Percentiles rank a stretch among this genome's conserved stretches.
Evolutionary conservation across 768 basidiomycete genomes (phyloP).

Genomic region (Holtermanniella nyarrowii): DNA sequence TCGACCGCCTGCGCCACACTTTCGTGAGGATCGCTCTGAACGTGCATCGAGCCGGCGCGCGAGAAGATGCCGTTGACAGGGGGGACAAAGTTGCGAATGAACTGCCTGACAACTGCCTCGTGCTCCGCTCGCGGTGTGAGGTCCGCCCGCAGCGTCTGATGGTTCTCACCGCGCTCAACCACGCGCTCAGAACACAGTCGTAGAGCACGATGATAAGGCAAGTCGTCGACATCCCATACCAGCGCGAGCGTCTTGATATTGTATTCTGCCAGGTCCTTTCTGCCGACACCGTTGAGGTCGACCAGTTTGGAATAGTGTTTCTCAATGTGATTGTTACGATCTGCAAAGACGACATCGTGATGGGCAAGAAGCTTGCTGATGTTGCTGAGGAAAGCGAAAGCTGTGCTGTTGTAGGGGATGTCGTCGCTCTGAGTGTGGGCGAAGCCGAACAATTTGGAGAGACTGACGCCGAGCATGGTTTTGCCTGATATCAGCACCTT

Average conservation of each 20-base stretch:
- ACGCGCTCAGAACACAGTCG: conserved; percentile 71
- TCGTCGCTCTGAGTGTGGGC: conserved; percentile 94
- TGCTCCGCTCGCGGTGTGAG: conserved; percentile 50
- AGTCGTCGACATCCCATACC: conserved; percentile 57
- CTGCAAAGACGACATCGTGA: conserved; percentile 77
- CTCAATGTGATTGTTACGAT: conserved; percentile 83
- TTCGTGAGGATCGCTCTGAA: conserved; percentile 47
- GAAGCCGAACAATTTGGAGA: conserved; percentile 68
- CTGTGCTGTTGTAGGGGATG: conserved; percentile 63
- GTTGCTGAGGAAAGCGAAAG: conserved; percentile 56
- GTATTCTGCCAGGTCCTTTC: conserved; percentile 19
- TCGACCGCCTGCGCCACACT: conserved; percentile 57
- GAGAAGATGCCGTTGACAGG: conserved; percentile 53
- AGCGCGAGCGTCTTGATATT: conserved; percentile 69
- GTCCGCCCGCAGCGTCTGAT: conserved; percentile 61
- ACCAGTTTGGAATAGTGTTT: conserved; percentile 63
- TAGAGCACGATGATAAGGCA: conserved; percentile 54
- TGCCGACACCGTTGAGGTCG: conserved; percentile 17
- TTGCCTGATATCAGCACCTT: conserved; percentile 53
- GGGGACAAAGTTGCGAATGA: conserved; percentile 48
- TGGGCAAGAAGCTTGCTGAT: conserved; percentile 53
- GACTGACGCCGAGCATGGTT: conserved; percentile 70
- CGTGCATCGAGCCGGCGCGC: conserved; percentile 45
- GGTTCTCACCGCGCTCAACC: conserved; percentile 62
- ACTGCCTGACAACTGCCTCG: conserved; percentile 73